Conservation (phyloP, 164 flowering plant species). For the Chloranthus sessilifolius region DNA sequence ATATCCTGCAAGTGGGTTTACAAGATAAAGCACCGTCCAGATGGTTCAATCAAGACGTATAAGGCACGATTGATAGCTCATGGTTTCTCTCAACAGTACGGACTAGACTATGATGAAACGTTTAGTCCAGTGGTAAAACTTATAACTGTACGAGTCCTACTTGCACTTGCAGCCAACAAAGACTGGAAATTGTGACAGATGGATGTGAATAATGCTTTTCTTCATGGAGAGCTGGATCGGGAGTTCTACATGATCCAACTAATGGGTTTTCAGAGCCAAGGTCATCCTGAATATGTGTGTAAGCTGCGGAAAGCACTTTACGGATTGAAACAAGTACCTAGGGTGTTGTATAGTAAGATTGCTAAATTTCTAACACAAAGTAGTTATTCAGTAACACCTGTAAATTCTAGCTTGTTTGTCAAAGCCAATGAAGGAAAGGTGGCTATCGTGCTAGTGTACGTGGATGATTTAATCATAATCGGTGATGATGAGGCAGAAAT, state of each 20-base stretch:
- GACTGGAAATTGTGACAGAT: not conserved
- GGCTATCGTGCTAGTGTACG: no score
- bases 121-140: slow-evolving; percentile 16
- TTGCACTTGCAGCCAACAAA: slow-evolving; percentile 13
- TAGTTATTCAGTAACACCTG: no score
- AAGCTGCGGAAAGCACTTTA: not conserved
- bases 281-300: slow-evolving; percentile 6
- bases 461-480: no score
- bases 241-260: slow-evolving; percentile 11
- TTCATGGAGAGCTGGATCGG: slow-evolving; percentile 5
- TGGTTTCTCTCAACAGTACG: slow-evolving; percentile 27
- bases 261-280: slow-evolving; percentile 7
- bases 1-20: slow-evolving; percentile 29
- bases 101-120: slow-evolving; percentile 25
- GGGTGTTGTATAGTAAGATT: not conserved
- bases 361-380: no score
- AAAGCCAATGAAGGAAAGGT: no score
- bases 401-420: no score
- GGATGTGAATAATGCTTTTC: not conserved
- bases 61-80: slow-evolving; percentile 22
- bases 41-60: slow-evolving; percentile 20
- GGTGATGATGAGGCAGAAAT: no score
- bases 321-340: slow-evolving; percentile 1
- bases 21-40: slow-evolving; percentile 14
- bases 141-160: slow-evolving; percentile 13